phyloP scores from a whole-genome alignment of 2,329 filamentous ascomycete genomes.

The Alternaria angustiovoidea region DNA sequence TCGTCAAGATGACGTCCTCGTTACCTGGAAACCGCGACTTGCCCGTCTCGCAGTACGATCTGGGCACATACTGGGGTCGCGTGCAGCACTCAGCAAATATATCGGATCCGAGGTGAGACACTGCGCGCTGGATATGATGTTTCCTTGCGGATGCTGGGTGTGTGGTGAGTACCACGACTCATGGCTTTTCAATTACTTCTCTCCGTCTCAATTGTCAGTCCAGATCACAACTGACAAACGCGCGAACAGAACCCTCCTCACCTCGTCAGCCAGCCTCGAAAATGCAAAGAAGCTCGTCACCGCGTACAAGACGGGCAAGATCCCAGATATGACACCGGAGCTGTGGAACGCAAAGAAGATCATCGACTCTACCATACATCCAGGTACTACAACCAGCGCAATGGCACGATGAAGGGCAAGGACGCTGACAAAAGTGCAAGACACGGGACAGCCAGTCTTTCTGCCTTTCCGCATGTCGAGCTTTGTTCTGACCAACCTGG shows the following conservation, averaged over 20 bases:
- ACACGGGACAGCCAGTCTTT: conserved; percentile 90
- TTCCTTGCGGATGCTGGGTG: conserved; percentile 31
- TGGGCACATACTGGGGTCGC: conserved; percentile 92
- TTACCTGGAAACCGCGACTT: conserved; percentile 77
- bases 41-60: conserved; percentile 89
- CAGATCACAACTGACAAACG: background rate
- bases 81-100: conserved; percentile 89
- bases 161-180: conserved; percentile 52
- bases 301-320: conserved; percentile 85
- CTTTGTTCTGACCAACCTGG: conserved; percentile 90
- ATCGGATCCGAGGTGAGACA: conserved; percentile 89
- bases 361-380: conserved; percentile 94
- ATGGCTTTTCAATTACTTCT: conserved; percentile 26
- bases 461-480: conserved; percentile 97
- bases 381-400: conserved; percentile 66
- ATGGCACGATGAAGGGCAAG: background rate
- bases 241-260: conserved; percentile 78
- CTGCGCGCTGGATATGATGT: conserved; percentile 22
- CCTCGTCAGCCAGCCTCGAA: conserved; percentile 79
- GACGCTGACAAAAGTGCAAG: conserved; percentile 56
- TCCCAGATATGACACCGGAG: conserved; percentile 83
- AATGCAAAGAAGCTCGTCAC: conserved; percentile 83
- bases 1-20: conserved; percentile 64
- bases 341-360: conserved; percentile 97
- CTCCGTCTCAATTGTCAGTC: background rate